Evolutionary conservation across 768 basidiomycete species (phyloP), one percentile per base, ranked within the genome.

Genomic region (Collybia sordida): DNA sequence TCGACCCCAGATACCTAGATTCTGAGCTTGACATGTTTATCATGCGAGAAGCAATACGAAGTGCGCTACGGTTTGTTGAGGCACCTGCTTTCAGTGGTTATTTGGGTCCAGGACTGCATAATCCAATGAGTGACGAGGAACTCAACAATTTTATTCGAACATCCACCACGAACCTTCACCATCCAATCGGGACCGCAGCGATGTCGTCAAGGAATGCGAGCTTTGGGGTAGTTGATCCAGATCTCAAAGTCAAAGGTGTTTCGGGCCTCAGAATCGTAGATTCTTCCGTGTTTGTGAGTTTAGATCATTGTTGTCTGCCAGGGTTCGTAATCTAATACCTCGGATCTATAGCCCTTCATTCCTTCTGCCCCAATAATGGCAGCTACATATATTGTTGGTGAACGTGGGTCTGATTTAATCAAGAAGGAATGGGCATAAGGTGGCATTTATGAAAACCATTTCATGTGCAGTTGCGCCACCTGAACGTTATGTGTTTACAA

Each of bases 1-100:
- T 81, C 61, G 68, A 80, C 56, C 74, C 75, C 0, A 70, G 71
- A 46, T 72, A 77, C 64, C 66, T 73, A 21, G 54, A 39, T 22
- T 31, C 53, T 23, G 49, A 52, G 7, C 34, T 56, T 45, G 66
- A 63, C 41, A 35, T 62, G 28, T 47, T 54, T 24, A 58, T 57
- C 31, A 55, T 67, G 55, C 57, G 58, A 23, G 48, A 58, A 34
- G 56, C 51, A 14, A 44, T 60, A 18, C 48, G 45, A 15, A 54
- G 52, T 23, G 61, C 52, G 1, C 14, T 44, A 4, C 48, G 49
- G 14, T 63, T 63, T 44, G 35, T 54, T 8, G 21, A 42, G 6
- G 50, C 53, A 8, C 47, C 59, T 2, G 53, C 59, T 7, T 62
- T 51, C 48, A 39, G 48, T 7, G 50, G 52, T 23, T 66, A 57